phyloP scores from a whole-genome alignment of 2,329 filamentous ascomycete species.

The Paecilomyces variotii region DNA sequence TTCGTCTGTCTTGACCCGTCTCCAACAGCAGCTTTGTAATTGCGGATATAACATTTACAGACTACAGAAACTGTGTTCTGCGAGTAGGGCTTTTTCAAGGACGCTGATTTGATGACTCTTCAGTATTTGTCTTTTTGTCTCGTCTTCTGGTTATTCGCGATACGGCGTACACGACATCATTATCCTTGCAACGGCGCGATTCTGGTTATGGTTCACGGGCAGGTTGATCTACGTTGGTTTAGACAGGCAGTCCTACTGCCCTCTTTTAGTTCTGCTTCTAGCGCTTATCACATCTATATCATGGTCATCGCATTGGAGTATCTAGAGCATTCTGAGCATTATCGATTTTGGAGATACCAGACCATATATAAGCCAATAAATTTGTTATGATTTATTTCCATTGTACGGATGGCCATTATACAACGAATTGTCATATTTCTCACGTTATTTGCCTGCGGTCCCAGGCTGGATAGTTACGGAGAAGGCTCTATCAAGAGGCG shows the following conservation, averaged over 20 bases:
- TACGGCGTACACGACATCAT: constrained; percentile 16
- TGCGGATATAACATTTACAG: background rate
- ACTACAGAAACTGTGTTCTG: background rate
- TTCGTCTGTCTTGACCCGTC: constrained; percentile 16
- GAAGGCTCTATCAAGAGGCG: too few relatives aligned
- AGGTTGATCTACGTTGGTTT: background rate
- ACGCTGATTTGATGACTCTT: background rate
- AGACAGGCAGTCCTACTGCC: background rate
- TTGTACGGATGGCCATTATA: background rate
- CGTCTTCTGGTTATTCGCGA: background rate
- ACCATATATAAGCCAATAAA: background rate
- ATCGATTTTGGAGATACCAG: background rate
- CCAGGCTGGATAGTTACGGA: background rate
- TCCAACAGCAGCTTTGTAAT: background rate
- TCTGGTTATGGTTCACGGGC: background rate
- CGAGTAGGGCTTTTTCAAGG: background rate
- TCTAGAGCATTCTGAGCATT: background rate
- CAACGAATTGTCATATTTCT: background rate
- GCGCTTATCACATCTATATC: background rate
- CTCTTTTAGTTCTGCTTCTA: background rate
- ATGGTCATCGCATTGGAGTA: background rate
- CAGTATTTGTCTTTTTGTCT: background rate
- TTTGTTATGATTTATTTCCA: background rate
- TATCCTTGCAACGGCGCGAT: constrained; percentile 20
- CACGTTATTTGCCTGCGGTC: background rate